Evolutionary conservation across 192 early-diverging fungal genomes (phyloP), one percentile per base, ranked within the genome.

Genomic region (Entomortierella parvispora): DNA sequence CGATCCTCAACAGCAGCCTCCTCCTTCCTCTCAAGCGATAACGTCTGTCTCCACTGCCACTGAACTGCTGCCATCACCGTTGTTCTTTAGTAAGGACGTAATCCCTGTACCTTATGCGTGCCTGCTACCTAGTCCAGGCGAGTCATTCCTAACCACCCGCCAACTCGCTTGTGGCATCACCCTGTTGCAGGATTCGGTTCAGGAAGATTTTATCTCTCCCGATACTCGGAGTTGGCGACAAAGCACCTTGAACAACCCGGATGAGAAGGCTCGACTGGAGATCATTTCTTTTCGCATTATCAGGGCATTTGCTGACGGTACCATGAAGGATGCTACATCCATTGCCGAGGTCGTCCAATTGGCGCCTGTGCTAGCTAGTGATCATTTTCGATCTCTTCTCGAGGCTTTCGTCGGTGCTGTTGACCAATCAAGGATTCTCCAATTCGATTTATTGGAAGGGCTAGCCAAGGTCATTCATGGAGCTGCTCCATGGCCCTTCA

Each of bases 231-330:
- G n/a, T 5, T 49, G 47, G 47, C 47, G 47, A 49, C 22, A 18
- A 6, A 49, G 47, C 47, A 49, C 47, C 15, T 49, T 49, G 47
- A 49, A 49, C 5, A 49, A 49, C 47, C n/a, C 47, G 43, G 43
- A 44, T 44, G 43, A 44, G 43, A 44, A 8, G 17, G 17, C 17
- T 17, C 43, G 43, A 8, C 9, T 44, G 17, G 17, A 44, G 9
- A 17, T 17, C 43, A 44, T 44, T 11, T 8, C 43, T 44, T 17
- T 8, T 44, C 43, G 17, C 8, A 17, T 44, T 44, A 17, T 44
- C 43, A 44, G 9, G 43, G 43, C 8, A 17, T 44, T 44, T 17
- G 17, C 17, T 17, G 17, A 44, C 17, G 43, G 17, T 44, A 44
- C 9, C 17, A 17, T 11, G 17, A 44, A 44, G 43, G 17, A 44